Percentiles rank a stretch among this genome's conserved stretches.
These are phyloP conservation scores for Apophysomyces sp. DNA, from an alignment of 371 early-diverging fungal genomes.

Conservation along the genomic window DNA sequence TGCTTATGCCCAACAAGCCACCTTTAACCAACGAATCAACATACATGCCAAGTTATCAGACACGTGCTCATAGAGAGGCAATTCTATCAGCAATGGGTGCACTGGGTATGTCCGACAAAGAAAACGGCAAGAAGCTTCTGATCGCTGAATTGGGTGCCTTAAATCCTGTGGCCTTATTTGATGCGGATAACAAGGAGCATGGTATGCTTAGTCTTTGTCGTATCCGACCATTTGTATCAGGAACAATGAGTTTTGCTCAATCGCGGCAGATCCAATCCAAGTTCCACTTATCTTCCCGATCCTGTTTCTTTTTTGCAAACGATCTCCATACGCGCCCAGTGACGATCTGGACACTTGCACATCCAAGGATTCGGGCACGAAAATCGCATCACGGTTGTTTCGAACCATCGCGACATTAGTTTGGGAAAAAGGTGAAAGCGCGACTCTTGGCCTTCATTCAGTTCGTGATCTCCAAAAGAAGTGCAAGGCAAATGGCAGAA, in stretches of 20 bases:
- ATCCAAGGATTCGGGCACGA: slow-evolving; percentile 1
- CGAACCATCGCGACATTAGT: background rate
- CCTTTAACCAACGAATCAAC: too few relatives aligned
- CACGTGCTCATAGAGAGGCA: too few relatives aligned
- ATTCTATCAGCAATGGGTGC: too few relatives aligned
- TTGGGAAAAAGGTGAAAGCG: background rate
- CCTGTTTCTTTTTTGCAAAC: background rate
- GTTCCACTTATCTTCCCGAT: slow-evolving; percentile 10
- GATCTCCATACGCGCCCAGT: slow-evolving; percentile 5
- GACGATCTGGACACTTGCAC: slow-evolving; percentile 8
- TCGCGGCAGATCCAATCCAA: slow-evolving; percentile 12
- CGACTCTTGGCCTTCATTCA: background rate
- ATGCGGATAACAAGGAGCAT: slow-evolving; percentile 5
- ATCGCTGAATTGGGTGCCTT: slow-evolving; percentile 5
- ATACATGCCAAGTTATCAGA: too few relatives aligned
- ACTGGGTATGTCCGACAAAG: background rate
- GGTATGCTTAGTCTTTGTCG: slow-evolving; percentile 3
- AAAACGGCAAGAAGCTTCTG: slow-evolving; percentile 6
- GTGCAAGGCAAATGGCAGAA: background rate
- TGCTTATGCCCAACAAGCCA: too few relatives aligned
- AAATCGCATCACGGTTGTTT: background rate
- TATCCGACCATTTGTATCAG: slow-evolving; percentile 2
- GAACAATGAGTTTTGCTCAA: too few relatives aligned
- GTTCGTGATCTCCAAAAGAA: background rate
- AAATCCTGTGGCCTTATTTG: slow-evolving; percentile 6